Conservation (phyloP, 371 early-diverging fungal species). For the Haplosporangium sp. region DNA sequence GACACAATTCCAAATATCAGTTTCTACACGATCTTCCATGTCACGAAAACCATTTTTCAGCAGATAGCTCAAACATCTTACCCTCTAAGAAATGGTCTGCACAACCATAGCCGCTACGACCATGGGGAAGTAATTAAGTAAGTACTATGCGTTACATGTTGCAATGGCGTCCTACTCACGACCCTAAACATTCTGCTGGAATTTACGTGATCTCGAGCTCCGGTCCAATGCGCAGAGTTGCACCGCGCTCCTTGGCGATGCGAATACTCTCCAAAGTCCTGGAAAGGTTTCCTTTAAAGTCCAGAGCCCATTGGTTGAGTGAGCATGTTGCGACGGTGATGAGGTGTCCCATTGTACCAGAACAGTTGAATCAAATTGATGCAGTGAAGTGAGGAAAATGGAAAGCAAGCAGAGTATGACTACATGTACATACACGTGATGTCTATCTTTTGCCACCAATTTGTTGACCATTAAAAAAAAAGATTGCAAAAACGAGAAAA, state of each 20-base stretch:
- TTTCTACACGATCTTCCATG: not conserved
- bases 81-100: slow-evolving; percentile 97
- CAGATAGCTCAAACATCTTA: slow-evolving; percentile 25
- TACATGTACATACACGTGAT: too few species aligned
- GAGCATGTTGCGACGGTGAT: slow-evolving; percentile 87
- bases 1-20: not conserved
- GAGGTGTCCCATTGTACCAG: slow-evolving; percentile 57
- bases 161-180: too few species aligned
- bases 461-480: not conserved
- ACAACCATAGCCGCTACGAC: slow-evolving; percentile 92
- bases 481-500: not conserved
- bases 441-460: too few species aligned
- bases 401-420: not conserved
- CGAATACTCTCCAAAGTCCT: slow-evolving; percentile 89
- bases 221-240: slow-evolving; percentile 91
- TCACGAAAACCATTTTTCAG: not conserved
- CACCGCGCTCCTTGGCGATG: slow-evolving; percentile 85
- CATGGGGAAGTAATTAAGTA: not conserved
- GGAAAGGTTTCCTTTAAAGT: slow-evolving; percentile 92
- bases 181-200: too few species aligned
- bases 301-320: slow-evolving; percentile 97
- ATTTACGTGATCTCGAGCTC: slow-evolving; percentile 94
- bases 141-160: not conserved
- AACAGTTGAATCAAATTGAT: not conserved
- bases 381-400: not conserved